phyloP scores from a whole-genome alignment of 768 basidiomycete species.

The Suillus cothurnatus region DNA sequence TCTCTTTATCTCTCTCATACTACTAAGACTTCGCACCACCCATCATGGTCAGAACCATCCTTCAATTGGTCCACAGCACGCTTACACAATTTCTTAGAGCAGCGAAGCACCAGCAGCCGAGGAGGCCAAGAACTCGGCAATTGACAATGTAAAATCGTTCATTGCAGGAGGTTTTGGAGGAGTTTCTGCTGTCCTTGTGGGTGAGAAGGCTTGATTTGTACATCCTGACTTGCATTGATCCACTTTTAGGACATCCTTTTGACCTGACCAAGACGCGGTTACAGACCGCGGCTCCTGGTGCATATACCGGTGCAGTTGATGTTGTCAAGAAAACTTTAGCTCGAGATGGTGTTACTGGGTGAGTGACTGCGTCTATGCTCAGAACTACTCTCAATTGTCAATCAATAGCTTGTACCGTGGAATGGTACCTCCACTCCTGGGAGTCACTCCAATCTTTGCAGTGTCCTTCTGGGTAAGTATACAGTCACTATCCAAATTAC shows the following conservation, averaged over 20 bases:
- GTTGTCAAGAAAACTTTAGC: slow-evolving; percentile 90
- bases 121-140: slow-evolving; percentile 30
- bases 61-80: not conserved
- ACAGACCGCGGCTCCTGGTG: slow-evolving; percentile 88
- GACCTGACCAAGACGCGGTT: slow-evolving; percentile 96
- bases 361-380: slow-evolving; percentile 8
- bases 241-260: slow-evolving; percentile 84
- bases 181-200: slow-evolving; percentile 83
- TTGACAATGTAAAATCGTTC: slow-evolving; percentile 74
- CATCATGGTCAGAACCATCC: slow-evolving; percentile 28
- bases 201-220: slow-evolving; percentile 44
- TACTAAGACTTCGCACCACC: slow-evolving; percentile 11
- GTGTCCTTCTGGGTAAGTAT: slow-evolving; percentile 91
- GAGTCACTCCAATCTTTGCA: slow-evolving; percentile 98
- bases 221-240: slow-evolving; percentile 11
- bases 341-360: slow-evolving; percentile 92
- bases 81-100: slow-evolving; percentile 25
- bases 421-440: slow-evolving; percentile 90
- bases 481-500: not conserved
- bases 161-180: slow-evolving; percentile 95
- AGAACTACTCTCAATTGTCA: slow-evolving; percentile 8
- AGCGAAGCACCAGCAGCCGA: slow-evolving; percentile 24
- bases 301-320: slow-evolving; percentile 90
- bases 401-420: slow-evolving; percentile 80
- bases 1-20: slow-evolving; percentile 8